Base-by-base conservation (phyloP, 1,139 yeast genomes). In the Diutina pseudorugosa region DNA sequence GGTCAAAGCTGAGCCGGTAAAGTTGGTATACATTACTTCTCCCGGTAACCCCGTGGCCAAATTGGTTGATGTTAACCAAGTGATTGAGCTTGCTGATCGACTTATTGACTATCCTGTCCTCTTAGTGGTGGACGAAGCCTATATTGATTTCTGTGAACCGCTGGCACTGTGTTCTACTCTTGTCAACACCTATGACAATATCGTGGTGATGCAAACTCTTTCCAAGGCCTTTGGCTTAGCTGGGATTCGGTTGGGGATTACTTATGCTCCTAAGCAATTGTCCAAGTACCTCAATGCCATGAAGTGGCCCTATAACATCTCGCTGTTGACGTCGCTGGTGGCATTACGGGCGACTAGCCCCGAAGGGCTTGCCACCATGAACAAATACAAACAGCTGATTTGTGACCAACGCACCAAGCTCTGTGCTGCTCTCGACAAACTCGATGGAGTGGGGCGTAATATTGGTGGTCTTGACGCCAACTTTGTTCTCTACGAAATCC, bases 41-140 rank as follows among this genome's bases (percentile, higher is more conserved):
- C 98, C 98, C n/a, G 98, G 98, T 33, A 93, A 93, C 65, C 98
- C 98, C 40, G 93, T 98, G 0, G 97, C 85, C 4, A 77, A 81
- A 43, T 68, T 80, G 51, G 65, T 93, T 44, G 72, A 76, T 27
- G 72, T 76, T 9, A 66, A 65, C 0, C 67, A 70, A 25, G 68
- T 93, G 20, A 69, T 79, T 50, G 67, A 72, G 51, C 66, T 93
- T 23, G 68, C 88, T 53, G 63, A 72, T 12, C 71, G 73, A 33
- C 74, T 75, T 20, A 51, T 55, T 1, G 54, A 61, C 2, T 65
- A 66, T 33, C 14, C 27, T 2, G 44, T 23, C 9, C 66, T 91
- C 41, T 80, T 93, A 11, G 85, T 91, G 14, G 85, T 90, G 1
- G 98, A 93, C 66, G 98, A 93, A 67, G 98, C 98, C 0, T 93